Evolutionary conservation across 805 yeast genomes (phyloP), one percentile per base, ranked within the genome.

Genomic region (Metschnikowia peoriensis): DNA sequence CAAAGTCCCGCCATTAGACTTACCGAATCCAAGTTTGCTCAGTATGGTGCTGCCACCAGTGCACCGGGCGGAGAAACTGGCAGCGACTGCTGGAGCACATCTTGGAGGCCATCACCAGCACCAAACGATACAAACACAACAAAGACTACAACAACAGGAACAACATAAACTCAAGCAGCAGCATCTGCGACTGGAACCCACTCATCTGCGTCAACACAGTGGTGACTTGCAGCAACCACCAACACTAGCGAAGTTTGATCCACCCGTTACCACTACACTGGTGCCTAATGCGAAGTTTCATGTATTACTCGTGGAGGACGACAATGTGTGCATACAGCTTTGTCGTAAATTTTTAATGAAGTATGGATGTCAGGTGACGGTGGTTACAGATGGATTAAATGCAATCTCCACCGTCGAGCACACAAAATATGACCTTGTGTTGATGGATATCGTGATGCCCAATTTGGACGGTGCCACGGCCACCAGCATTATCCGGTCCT

Each of bases 391-490:
- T 71, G 99, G 99, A 0, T 71, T 93, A 10, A 85, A 89, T 37
- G 97, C 97, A 2, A 90, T 94, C 42, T 80, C 84, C 35, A 86
- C 84, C 0, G 81, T 88, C 32, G 92, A 86, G 64, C 81, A 82
- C 47, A 81, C 82, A 37, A 81, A 85, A 60, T 88, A 84, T 62
- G 96, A 87, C 68, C 71, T 88, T 53, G 93, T 88, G 0, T 67
- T 88, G 42, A 88, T 88, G 96, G 96, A 88, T 70, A 88, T 88
- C 48, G 93, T 88, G 22, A 88, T 88, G 94, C 96, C 96, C 11
- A 88, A 86, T 65, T 69, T 88, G 60, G 90, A 89, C 72, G 90
- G 97, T 62, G 91, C 92, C 17, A 85, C 96, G 2, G 97, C 97
- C 1, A 88, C 97, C 1, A 86, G 93, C 40, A 83, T 93, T 42